Evolutionary conservation across 345 rosid genomes (phyloP).

Genomic region (Eucalyptus erythrocorys): DNA sequence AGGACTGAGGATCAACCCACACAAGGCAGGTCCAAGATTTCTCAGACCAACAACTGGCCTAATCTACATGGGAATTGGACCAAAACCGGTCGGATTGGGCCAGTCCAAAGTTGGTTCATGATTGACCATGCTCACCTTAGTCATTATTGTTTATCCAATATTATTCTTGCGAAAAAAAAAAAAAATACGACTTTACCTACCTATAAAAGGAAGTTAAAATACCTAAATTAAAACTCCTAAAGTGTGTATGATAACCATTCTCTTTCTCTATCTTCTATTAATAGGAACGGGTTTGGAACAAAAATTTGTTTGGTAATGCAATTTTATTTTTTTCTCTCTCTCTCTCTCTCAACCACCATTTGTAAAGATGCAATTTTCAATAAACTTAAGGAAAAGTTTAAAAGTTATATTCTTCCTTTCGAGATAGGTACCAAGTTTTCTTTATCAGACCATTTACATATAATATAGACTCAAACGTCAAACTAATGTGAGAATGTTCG

Average conservation of each 20-base stretch:
- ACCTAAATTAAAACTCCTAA: neutral
- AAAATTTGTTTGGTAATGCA: no score
- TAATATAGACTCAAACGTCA: neutral
- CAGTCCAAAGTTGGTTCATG: rapidly evolving
- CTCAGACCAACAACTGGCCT: no score
- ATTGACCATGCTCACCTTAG: neutral
- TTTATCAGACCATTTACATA: neutral
- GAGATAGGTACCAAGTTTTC: neutral
- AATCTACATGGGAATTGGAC: neutral
- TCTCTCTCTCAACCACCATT: neutral
- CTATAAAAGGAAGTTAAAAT: neutral
- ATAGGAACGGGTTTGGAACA: no score
- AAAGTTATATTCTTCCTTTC: neutral
- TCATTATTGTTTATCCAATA: no score
- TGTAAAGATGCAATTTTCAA: neutral
- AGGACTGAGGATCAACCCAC: neutral
- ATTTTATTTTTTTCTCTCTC: neutral
- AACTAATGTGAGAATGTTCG: neutral
- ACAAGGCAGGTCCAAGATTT: no score
- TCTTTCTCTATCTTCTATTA: no score
- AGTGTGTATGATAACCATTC: no score
- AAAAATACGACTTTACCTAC: neutral
- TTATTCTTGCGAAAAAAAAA: neutral
- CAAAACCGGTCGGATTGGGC: neutral
- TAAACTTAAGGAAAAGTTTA: neutral